Percentiles rank a stretch among this genome's conserved stretches.
Evolutionary conservation across 1,139 yeast species (phyloP).

Genomic region (Arxiozyma heterogenica): DNA sequence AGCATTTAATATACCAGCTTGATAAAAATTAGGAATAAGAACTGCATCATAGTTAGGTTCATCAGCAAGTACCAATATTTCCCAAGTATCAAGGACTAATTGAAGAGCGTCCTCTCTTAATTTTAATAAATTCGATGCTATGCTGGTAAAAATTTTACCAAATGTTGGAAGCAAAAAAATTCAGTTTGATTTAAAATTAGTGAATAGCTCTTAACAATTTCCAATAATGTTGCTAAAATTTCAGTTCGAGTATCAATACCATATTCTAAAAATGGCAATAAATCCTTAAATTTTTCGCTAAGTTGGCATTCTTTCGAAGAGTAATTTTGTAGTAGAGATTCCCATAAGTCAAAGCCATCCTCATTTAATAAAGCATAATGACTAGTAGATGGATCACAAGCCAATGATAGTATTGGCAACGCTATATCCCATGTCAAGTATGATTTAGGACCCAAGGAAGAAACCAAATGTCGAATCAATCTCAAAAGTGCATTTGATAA

Average conservation of each 20-base stretch:
- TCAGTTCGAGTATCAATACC: conserved; percentile 61
- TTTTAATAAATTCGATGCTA: conserved; percentile 48
- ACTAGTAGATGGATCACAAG: conserved; percentile 58
- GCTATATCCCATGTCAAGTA: conserved; percentile 52
- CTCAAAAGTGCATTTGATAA: conserved; percentile 63
- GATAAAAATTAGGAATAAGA: conserved; percentile 21
- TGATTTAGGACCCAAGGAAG: conserved; percentile 58
- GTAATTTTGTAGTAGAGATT: conserved; percentile 51
- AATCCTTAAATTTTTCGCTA: conserved; percentile 20
- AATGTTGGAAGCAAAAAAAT: conserved; percentile 35
- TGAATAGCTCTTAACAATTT: conserved; percentile 64
- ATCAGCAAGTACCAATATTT: conserved; percentile 36
- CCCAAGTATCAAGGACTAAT: conserved; percentile 50
- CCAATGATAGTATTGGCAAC: conserved; percentile 52
- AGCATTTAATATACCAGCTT: conserved; percentile 20
- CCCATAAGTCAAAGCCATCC: conserved; percentile 86
- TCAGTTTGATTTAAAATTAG: conserved; percentile 42
- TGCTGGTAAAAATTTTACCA: conserved; percentile 40
- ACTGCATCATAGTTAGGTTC: conserved; percentile 18
- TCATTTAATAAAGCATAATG: conserved; percentile 60
- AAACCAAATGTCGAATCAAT: conserved; percentile 53
- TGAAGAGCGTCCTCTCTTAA: conserved; percentile 67
- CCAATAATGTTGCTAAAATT: conserved; percentile 56
- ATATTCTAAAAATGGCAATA: conserved; percentile 32
- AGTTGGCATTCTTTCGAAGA: conserved; percentile 22